Evolutionary conservation across 148 eudicot genomes (phyloP), one percentile per base, ranked within the genome.

Genomic region (Suaeda aralocaspica): DNA sequence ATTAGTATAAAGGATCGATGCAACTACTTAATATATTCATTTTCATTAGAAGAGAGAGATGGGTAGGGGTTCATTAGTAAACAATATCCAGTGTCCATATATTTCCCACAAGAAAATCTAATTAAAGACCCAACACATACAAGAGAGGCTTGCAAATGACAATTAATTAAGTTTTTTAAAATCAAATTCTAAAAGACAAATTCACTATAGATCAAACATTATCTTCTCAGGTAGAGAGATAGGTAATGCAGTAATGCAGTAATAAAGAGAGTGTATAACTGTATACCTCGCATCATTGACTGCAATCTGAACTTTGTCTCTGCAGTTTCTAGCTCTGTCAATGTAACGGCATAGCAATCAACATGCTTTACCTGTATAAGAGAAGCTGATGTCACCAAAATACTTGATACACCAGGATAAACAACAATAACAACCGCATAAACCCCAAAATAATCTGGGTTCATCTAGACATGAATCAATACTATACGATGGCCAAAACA

Each of bases 211-310:
- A 59, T 8, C 18, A 31, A 22, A 31, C 24, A 59, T 56, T 28
- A 56, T 10, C 58, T 22, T n/a, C 49, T 8, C 6, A 45, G 49
- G 49, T 53, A 53, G 9, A 9, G 33, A 26, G 5, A 12, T 12
- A 29, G 4, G 8, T 12, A n/a, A n/a, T n/a, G n/a, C n/a, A n/a
- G n/a, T n/a, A n/a, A n/a, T n/a, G n/a, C 6, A 46, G 50, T 13
- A 14, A 19, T 8, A 49, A n/a, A n/a, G 2, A 49, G 5, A 14
- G 22, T 49, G 6, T 49, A 0, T 14, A 22, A 49, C 29, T 42
- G 59, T 63, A 10, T 83, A 94, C 99, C 97, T 81, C 99, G 88
- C 99, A 91, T 91, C 96, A 95, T 95, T 64, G 99, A 95, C 69
- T 82, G 79, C 75, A 91, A 86, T 46, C 72, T 84, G 67, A 87